Evolutionary conservation across 371 early-diverging fungal species (phyloP).

Genomic region (Zychaea mexicana): DNA sequence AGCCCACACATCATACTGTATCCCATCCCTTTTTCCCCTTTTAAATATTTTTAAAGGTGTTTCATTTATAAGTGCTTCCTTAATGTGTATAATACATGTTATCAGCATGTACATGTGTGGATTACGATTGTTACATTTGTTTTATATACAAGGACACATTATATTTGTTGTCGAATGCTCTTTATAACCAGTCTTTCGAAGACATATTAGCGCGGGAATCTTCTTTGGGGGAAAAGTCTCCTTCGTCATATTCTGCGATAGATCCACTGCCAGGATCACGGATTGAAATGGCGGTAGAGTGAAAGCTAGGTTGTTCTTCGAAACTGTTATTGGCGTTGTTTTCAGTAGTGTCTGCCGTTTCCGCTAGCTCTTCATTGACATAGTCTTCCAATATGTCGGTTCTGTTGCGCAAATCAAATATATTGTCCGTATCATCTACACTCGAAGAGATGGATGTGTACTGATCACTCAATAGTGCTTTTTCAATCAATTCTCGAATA

Average conservation of each 20-base stretch:
- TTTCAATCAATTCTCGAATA: conserved; percentile 1
- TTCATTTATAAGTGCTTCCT: too few relatives aligned
- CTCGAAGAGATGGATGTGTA: background rate
- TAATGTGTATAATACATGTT: too few relatives aligned
- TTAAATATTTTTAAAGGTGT: too few relatives aligned
- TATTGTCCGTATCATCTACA: conserved; percentile 1
- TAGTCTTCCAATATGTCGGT: background rate
- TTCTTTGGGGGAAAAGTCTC: conserved; percentile 1
- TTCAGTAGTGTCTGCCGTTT: background rate
- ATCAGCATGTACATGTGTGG: too few relatives aligned
- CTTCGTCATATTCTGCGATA: conserved; percentile 1
- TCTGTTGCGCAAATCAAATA: background rate
- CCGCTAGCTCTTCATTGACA: conserved; percentile 8
- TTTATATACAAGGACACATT: background rate
- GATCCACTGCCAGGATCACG: background rate
- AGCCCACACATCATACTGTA: too few relatives aligned
- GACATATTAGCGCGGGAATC: conserved; percentile 1
- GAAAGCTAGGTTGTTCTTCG: background rate
- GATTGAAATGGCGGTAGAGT: background rate
- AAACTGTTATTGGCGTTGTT: background rate
- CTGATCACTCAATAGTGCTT: background rate
- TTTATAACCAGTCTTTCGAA: conserved; percentile 12
- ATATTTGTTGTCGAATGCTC: background rate
- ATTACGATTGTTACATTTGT: too few relatives aligned
- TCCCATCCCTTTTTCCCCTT: too few relatives aligned